Conservation (phyloP, 176 grass and related monocot genomes). For the Phoenix dactylifera region DNA sequence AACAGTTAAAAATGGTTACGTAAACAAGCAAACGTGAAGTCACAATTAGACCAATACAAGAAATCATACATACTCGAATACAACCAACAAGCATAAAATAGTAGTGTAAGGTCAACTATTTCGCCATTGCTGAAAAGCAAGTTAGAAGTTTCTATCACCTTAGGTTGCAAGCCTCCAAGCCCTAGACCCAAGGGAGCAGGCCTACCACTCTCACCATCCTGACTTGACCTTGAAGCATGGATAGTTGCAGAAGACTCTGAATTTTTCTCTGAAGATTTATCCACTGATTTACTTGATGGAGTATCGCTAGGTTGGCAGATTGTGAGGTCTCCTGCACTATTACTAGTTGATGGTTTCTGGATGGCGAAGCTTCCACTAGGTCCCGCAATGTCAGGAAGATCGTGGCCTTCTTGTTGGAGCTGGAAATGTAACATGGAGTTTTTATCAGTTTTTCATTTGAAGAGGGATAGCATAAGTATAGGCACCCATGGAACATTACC, state of each 20-base stretch:
- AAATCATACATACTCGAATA: too few species aligned
- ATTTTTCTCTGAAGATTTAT: slow-evolving; percentile 22
- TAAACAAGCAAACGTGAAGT: slow-evolving; percentile 5
- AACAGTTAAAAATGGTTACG: slow-evolving; percentile 10
- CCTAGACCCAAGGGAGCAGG: slow-evolving; percentile 66
- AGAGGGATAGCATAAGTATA: not conserved
- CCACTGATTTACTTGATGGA: slow-evolving; percentile 24
- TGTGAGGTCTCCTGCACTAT: not conserved
- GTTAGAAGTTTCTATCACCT: slow-evolving; percentile 35
- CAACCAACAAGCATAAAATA: not conserved
- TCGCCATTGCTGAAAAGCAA: slow-evolving; percentile 1
- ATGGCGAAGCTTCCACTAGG: not conserved
- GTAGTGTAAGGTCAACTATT: slow-evolving; percentile 2
- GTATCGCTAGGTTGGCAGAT: not conserved
- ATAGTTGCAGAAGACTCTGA: slow-evolving; percentile 12
- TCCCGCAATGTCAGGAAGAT: not conserved
- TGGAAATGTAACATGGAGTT: not conserved
- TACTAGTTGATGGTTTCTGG: not conserved
- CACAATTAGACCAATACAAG: not conserved
- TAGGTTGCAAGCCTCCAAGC: slow-evolving; percentile 65
- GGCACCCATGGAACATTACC: not conserved
- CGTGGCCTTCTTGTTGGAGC: not conserved
- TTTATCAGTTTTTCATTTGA: not conserved
- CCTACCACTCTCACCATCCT: slow-evolving; percentile 25
- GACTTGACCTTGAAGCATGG: slow-evolving; percentile 23